Evolutionary conservation across 2,329 filamentous ascomycete genomes (phyloP).

Genomic region (Thermoascus crustaceus): DNA sequence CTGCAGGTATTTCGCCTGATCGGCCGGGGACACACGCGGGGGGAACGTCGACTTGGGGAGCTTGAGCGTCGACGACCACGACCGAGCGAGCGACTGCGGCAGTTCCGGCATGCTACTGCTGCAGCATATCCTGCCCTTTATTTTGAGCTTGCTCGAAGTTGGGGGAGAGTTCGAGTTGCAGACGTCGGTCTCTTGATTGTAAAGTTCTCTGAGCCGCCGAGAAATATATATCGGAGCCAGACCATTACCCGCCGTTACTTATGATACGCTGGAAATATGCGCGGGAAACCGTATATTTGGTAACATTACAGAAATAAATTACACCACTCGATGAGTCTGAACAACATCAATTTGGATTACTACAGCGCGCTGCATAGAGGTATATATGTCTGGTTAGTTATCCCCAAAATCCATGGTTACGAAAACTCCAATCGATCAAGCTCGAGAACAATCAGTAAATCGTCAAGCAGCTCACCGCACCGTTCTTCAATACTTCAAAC

Average conservation of each 20-base stretch:
- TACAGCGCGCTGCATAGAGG: too few species aligned
- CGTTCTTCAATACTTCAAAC: constrained; percentile 93
- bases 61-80: constrained; percentile 66
- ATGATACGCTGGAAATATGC: not conserved
- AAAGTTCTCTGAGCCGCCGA: not conserved
- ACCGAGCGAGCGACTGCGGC: constrained; percentile 34
- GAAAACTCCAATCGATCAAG: not conserved
- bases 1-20: constrained; percentile 54
- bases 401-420: not conserved
- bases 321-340: not conserved
- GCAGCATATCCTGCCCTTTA: constrained; percentile 16
- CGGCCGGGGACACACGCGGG: constrained; percentile 36
- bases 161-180: constrained; percentile 1
- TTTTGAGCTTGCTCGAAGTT: not conserved
- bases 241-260: not conserved
- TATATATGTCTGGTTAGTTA: too few species aligned
- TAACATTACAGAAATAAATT: too few species aligned
- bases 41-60: constrained; percentile 69
- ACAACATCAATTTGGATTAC: not conserved
- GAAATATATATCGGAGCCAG: too few species aligned
- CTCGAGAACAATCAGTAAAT: constrained; percentile 53
- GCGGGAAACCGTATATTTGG: too few species aligned
- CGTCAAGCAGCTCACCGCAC: constrained; percentile 78
- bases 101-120: constrained; percentile 31
- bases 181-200: not conserved